Evolutionary conservation across 2,329 filamentous ascomycete genomes (phyloP).

Genomic region (Plectosphaerella plurivora): DNA sequence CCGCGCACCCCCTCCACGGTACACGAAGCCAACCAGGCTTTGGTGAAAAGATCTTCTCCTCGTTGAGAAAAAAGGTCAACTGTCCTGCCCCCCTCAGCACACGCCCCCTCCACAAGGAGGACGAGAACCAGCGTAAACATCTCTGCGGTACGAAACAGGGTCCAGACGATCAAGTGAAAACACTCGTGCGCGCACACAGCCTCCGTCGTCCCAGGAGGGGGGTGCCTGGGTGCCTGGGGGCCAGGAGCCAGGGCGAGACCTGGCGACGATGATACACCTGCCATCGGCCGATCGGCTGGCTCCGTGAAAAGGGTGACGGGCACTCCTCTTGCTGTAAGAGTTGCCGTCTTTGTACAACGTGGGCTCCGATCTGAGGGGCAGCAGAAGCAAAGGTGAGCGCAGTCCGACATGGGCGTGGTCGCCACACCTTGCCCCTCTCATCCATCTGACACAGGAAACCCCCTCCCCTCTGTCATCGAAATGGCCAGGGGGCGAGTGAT

Average conservation of each 20-base stretch:
- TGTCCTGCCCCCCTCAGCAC: not conserved
- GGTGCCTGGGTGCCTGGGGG: not conserved
- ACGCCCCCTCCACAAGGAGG: not conserved
- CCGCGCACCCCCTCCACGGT: not conserved
- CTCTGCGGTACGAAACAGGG: not conserved
- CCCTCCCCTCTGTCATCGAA: too few relatives aligned
- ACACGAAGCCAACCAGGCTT: not conserved
- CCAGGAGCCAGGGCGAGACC: not conserved
- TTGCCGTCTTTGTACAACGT: not conserved
- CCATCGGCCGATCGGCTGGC: not conserved
- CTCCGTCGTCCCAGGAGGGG: not conserved
- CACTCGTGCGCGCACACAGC: not conserved
- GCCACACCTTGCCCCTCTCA: not conserved
- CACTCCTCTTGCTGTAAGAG: too few relatives aligned
- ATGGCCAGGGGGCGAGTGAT: too few relatives aligned
- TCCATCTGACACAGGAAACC: not conserved
- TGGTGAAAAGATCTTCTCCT: too few relatives aligned
- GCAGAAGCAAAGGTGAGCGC: not conserved
- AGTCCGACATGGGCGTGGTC: not conserved
- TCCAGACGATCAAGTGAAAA: not conserved
- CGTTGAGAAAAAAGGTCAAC: too few relatives aligned
- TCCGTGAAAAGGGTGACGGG: not conserved
- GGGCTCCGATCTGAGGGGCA: not conserved
- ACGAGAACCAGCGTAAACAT: not conserved
- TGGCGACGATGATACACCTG: not conserved